These are phyloP conservation scores for Diaporthe humulicola DNA, from an alignment of 2,329 filamentous ascomycete species.

Conservation along the genomic window DNA sequence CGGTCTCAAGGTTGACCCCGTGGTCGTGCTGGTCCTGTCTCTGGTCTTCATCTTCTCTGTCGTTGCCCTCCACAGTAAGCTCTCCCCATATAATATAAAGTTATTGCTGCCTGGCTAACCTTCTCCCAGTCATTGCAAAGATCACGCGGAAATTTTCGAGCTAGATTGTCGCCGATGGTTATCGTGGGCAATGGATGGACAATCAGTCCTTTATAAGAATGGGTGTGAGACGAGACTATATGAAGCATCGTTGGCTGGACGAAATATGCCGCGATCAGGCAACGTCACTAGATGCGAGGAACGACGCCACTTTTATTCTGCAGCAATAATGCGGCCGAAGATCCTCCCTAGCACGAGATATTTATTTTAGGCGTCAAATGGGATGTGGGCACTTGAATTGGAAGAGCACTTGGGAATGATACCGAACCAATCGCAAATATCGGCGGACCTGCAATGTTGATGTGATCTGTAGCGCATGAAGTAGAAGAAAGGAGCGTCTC, in stretches of 20 bases:
- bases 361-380: constrained; percentile 34
- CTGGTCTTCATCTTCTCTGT: constrained; percentile 99
- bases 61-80: constrained; percentile 95
- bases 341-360: constrained; percentile 6
- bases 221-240: neutral
- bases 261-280: neutral
- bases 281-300: constrained; percentile 26
- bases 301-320: constrained; percentile 31
- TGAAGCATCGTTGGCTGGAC: constrained; percentile 1
- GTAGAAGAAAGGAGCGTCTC: neutral
- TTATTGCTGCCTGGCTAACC: constrained; percentile 40
- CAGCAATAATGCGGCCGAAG: constrained; percentile 33
- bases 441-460: neutral
- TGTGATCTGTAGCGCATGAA: neutral
- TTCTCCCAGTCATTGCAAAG: constrained; percentile 88
- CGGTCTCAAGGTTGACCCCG: constrained; percentile 96
- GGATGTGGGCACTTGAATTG: constrained; percentile 34
- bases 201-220: neutral
- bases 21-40: constrained; percentile 95
- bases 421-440: constrained; percentile 4
- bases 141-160: constrained; percentile 88
- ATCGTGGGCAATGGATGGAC: neutral
- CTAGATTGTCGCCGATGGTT: constrained; percentile 52
- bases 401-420: constrained; percentile 33
- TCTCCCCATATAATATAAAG: neutral